phyloP scores from a whole-genome alignment of 192 early-diverging fungal genomes.

The Chytriomyces hyalinus region DNA sequence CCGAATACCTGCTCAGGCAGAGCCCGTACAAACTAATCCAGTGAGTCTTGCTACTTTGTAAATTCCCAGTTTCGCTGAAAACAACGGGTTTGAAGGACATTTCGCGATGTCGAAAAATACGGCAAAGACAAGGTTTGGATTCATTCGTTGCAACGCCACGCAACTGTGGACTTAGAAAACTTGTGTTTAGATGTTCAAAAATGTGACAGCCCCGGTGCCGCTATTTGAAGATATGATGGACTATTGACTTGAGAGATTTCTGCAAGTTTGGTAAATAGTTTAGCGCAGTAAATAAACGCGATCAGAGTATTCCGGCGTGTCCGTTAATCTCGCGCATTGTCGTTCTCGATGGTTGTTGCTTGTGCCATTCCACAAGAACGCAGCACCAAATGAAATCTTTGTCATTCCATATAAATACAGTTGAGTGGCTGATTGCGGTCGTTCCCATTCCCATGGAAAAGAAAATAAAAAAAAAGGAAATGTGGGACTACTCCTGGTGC shows the following conservation, averaged over 20 bases:
- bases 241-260: not conserved
- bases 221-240: constrained; percentile 36
- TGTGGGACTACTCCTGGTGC: constrained; percentile 8
- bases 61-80: not conserved
- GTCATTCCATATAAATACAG: no score
- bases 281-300: no score
- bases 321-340: no score
- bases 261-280: no score
- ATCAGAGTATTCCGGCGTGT: no score
- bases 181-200: constrained; percentile 24
- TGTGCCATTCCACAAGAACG: no score
- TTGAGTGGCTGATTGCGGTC: no score
- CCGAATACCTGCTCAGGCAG: constrained; percentile 36
- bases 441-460: no score
- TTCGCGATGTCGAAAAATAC: constrained; percentile 14
- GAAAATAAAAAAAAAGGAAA: no score
- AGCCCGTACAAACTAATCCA: constrained; percentile 36
- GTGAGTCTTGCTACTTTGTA: not conserved
- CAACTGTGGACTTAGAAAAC: not conserved
- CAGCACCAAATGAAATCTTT: no score
- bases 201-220: constrained; percentile 28
- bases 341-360: no score
- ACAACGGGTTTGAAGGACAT: not conserved
- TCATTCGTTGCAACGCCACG: constrained; percentile 1
- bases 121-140: not conserved